Percentiles rank a stretch among this genome's conserved stretches.
Conservation (phyloP, 352 stramenopile genomes). For the Globisporangium barbulae region DNA sequence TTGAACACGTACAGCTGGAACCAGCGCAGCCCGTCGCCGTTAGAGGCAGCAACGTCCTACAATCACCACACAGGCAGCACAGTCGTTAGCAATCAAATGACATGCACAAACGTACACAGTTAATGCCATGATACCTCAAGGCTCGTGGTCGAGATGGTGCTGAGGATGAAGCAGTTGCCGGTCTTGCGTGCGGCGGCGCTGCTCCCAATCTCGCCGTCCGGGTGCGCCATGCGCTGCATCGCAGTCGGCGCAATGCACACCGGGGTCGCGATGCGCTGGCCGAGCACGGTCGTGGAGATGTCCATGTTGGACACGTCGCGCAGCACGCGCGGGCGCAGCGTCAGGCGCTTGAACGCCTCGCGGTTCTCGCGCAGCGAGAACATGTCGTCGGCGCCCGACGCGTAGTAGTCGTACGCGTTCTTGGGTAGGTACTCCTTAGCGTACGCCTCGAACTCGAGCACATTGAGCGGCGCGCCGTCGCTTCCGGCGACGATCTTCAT, state of each 20-base stretch:
- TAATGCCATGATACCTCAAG: constrained; percentile 52
- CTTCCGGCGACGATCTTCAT: constrained; percentile 75
- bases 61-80: not conserved
- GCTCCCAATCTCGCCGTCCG: constrained; percentile 90
- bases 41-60: constrained; percentile 54
- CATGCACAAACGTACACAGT: not conserved
- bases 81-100: not conserved
- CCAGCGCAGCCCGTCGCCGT: constrained; percentile 84
- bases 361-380: constrained; percentile 72
- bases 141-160: constrained; percentile 90
- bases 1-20: constrained; percentile 98
- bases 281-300: constrained; percentile 90
- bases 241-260: constrained; percentile 91
- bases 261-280: constrained; percentile 86
- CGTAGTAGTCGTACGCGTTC: constrained; percentile 92
- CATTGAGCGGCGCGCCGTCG: constrained; percentile 76
- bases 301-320: constrained; percentile 93
- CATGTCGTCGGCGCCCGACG: constrained; percentile 93
- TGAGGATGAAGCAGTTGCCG: constrained; percentile 91
- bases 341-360: constrained; percentile 89
- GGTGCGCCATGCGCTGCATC: constrained; percentile 95
- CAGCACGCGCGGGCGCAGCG: constrained; percentile 94
- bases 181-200: constrained; percentile 77
- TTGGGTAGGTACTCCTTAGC: constrained; percentile 88
- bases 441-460: constrained; percentile 90